Evolutionary conservation across 495 filamentous ascomycete genomes (phyloP), one percentile per base, ranked within the genome.

Genomic region (Talaromyces proteolyticus): DNA sequence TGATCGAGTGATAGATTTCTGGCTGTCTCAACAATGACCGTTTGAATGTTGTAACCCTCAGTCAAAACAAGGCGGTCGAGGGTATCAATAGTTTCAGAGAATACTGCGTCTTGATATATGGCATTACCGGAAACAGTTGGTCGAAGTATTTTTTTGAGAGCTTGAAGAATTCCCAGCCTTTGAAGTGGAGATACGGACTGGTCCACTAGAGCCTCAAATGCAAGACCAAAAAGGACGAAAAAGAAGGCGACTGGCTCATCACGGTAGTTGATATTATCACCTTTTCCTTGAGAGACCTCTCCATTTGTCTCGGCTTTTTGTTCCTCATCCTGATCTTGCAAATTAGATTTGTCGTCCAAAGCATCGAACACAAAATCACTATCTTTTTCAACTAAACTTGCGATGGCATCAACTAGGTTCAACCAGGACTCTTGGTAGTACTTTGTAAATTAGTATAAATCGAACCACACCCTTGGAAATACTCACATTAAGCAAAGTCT

Each of bases 371-470:
- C 93, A 53, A 96, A 93, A 47, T 92, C 89, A 61, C 90, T 96
- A 61, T 97, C 94, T 61, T 95, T 91, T 53, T 96, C 94, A 50
- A 99, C 96, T 6, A 99, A 76, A 56, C 91, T 96, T 29, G 93
- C 93, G 61, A 99, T 97, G 5, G 93, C 94, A 69, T 99, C 91
- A 4, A 97, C 91, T 16, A 99, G 77, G 46, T 90, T 95, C 34
- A 99, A 74, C 93, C 93, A 99, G 0, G 91, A 90, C 45, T 95
- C 90, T 74, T 97, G 91, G 63, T 99, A 99, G 63, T 97, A 99
- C 72, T 86, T 49, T 16, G 19, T 24, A 22, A n/a, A 5, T 24
- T 12, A 40, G 16, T 26, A 12, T 18, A n/a, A 8, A 25, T 24
- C 6, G 17, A n/a, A 45, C 26, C 6, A 36, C 12, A 21, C 34